Percentiles rank a stretch among this genome's conserved stretches.
phyloP scores from a whole-genome alignment of 371 early-diverging fungal species.

The Conidiobolus incongruus region DNA sequence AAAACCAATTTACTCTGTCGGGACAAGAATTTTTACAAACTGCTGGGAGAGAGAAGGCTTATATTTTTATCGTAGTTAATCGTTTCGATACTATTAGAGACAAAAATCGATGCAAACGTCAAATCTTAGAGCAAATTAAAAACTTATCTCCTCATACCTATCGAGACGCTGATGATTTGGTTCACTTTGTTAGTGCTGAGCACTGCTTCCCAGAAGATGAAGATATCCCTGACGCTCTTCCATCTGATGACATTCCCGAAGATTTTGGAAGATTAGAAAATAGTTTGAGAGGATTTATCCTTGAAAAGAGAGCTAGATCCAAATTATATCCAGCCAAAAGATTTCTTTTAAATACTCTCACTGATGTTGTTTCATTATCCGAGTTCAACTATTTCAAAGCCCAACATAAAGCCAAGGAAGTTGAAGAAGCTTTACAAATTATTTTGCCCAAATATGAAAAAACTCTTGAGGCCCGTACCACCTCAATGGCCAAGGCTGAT shows the following conservation, averaged over 20 bases:
- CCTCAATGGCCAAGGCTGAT: not conserved
- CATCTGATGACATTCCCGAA: conserved; percentile 22
- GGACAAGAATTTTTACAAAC: conserved; percentile 71
- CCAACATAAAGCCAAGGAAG: conserved; percentile 5
- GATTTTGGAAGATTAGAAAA: conserved; percentile 62
- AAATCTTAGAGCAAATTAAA: conserved; percentile 82
- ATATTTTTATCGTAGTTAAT: conserved; percentile 94
- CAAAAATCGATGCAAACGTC: conserved; percentile 75
- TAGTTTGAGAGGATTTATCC: conserved; percentile 68
- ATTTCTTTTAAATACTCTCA: conserved; percentile 59
- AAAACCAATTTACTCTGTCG: conserved; percentile 93
- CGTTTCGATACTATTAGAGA: conserved; percentile 85
- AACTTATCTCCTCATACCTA: conserved; percentile 81
- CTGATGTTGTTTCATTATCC: conserved; percentile 30
- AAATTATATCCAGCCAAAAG: conserved; percentile 86
- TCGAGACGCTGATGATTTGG: conserved; percentile 72
- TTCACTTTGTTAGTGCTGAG: conserved; percentile 87
- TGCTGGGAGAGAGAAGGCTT: conserved; percentile 92
- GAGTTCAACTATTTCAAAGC: conserved; percentile 25
- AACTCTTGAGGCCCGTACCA: not conserved
- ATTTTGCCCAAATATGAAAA: conserved; percentile 3
- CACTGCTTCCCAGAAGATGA: conserved; percentile 13
- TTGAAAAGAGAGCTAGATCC: conserved; percentile 83
- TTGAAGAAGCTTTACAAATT: not conserved
- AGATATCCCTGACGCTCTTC: conserved; percentile 7